Evolutionary conservation across 164 flowering plant species (phyloP), one percentile per base, ranked within the genome.

Genomic region (Pachysandra terminalis): DNA sequence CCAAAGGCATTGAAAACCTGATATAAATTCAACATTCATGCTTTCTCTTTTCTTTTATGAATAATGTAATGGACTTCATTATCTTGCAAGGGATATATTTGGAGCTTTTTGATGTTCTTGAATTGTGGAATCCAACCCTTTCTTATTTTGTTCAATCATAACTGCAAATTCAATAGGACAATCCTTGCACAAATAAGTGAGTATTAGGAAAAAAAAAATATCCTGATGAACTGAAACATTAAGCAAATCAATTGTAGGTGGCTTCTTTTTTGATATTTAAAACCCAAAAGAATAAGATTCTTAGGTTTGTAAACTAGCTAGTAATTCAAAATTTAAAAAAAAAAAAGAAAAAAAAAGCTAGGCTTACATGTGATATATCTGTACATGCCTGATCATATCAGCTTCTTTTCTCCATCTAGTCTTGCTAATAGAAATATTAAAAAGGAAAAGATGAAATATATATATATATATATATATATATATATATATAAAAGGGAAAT

Each of bases 361-460:
- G 40, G 49, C 49, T 65, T 73, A 65, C 27, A 65, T 68, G 61
- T 62, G 26, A 45, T 69, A 69, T 73, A 70, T 70, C 69, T 77
- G 72, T 77, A 77, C 79, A 79, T 70, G 68, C 70, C 64, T 67
- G 58, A 58, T 71, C 74, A 68, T 67, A 45, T 37, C 25, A n/a
- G 15, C 55, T 69, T 54, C 41, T 57, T 66, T 40, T 72, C 68
- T 67, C 63, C 68, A 37, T 27, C 26, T 51, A 59, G 48, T 64
- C 63, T 64, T 16, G 14, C 23, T 9, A 17, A 59, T 17, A 22
- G 64, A 57, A 45, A 58, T 41, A 56, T 23, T n/a, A n/a, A n/a
- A 57, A 8, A 41, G 17, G 21, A 13, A 65, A 65, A 24, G 28
- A 53, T 32, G 37, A 45, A 52, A 67, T 56, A 48, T n/a, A n/a